Evolutionary conservation across 208 protist species (phyloP), one percentile per base, ranked within the genome.

Genomic region (Endotrypanum monterogeii): DNA sequence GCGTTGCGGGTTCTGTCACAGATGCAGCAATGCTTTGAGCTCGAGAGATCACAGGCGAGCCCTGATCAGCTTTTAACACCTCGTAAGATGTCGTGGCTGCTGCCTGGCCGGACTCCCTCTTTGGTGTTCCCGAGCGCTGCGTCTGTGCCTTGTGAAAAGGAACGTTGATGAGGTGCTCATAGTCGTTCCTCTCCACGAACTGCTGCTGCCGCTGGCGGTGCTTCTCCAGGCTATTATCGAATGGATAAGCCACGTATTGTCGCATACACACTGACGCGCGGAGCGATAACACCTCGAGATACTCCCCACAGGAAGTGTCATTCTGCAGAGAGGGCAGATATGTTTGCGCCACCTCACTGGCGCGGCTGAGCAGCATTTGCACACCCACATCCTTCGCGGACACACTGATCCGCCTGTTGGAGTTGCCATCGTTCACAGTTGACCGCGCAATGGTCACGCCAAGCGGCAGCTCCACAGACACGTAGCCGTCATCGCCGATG

Each of bases 371-470:
- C 35, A 93, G 76, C 12, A 83, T 84, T 62, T 88, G 81, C 65
- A 95, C 54, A 0, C 68, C 71, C 8, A 92, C 23, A 35, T 83
- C 73, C 23, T 84, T 83, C 35, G 79, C 54, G 9, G 83, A 81
- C 4, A 83, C 73, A 65, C 85, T 93, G 37, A 85, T 54, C 9
- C 93, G 86, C 52, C 82, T 91, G 73, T 88, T 97, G 14, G 93
- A 95, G 76, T 94, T 96, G 55, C 85, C 80, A 62, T 95, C 91
- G 71, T 97, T 97, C 16, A 95, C 67, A 3, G 90, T 93, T 2
- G 91, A 91, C 7, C 82, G 76, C 8, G 88, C 89, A 35, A 90
- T 23, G 30, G 78, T 82, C 20, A 95, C 25, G n/a, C 93, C 93
- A 9, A 74, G 56, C 23, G 91, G 91, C 28, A 96, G 55, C 67